These are phyloP conservation scores for Cryomyces minteri DNA, from an alignment of 495 filamentous ascomycete species.

Conservation along the genomic window DNA sequence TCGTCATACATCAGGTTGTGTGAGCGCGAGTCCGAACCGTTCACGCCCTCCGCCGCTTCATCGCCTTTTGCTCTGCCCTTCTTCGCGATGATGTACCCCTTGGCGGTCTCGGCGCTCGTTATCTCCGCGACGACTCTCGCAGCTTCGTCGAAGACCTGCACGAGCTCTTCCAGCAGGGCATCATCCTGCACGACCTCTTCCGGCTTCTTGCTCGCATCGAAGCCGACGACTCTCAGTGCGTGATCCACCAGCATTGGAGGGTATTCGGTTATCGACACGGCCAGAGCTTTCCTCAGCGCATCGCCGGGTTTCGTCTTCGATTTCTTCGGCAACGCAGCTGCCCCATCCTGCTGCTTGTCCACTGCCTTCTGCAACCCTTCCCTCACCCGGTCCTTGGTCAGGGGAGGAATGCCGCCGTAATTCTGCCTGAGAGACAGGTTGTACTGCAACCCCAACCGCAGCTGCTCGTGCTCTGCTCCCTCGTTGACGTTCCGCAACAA, in stretches of 20 bases:
- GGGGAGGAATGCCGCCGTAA: constrained; percentile 47
- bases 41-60: constrained; percentile 2
- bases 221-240: constrained; percentile 45
- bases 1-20: constrained; percentile 63
- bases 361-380: constrained; percentile 48
- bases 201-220: constrained; percentile 45
- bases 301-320: constrained; percentile 60
- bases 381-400: constrained; percentile 54
- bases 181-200: constrained; percentile 51
- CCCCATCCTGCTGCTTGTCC: constrained; percentile 32
- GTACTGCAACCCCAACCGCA: constrained; percentile 57
- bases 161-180: constrained; percentile 38
- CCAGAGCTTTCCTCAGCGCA: constrained; percentile 57
- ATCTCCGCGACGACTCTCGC: constrained; percentile 40
- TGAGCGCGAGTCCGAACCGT: constrained; percentile 20
- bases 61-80: constrained; percentile 15
- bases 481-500: constrained; percentile 70
- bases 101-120: constrained; percentile 35
- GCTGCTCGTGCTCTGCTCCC: constrained; percentile 52
- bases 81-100: constrained; percentile 84
- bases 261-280: constrained; percentile 66
- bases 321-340: constrained; percentile 36
- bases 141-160: constrained; percentile 48
- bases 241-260: constrained; percentile 79
- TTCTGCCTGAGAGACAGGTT: constrained; percentile 70